These are phyloP conservation scores for Xylaria sp. DNA, from an alignment of 2,329 filamentous ascomycete species.

Conservation along the genomic window DNA sequence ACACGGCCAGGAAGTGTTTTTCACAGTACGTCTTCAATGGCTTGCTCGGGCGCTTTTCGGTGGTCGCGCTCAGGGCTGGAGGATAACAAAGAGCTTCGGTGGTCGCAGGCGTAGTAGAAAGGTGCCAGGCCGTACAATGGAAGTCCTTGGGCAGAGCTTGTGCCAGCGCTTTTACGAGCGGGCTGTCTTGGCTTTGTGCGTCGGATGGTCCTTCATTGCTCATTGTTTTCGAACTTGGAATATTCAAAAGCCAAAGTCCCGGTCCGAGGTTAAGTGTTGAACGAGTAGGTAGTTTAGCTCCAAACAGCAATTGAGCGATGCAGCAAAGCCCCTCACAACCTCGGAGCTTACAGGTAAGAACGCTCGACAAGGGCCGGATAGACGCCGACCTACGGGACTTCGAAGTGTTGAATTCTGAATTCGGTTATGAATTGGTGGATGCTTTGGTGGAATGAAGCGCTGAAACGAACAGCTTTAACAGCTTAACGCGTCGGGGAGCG, in stretches of 20 bases:
- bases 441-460: background rate
- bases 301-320: background rate
- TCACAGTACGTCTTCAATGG: slow-evolving; percentile 76
- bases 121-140: slow-evolving; percentile 79
- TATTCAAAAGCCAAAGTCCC: background rate
- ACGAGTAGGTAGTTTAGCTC: background rate
- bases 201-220: slow-evolving; percentile 26
- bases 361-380: background rate
- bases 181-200: slow-evolving; percentile 39
- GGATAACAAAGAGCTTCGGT: slow-evolving; percentile 82
- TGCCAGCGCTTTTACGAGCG: slow-evolving; percentile 56
- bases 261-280: background rate
- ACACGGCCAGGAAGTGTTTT: slow-evolving; percentile 75
- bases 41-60: slow-evolving; percentile 51
- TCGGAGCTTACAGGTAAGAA: background rate
- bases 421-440: background rate
- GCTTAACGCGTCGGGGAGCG: background rate
- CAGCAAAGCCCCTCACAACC: background rate
- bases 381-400: background rate
- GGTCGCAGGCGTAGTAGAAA: slow-evolving; percentile 83
- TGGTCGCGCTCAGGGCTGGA: slow-evolving; percentile 64
- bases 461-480: too few species aligned
- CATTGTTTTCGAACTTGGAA: slow-evolving; percentile 30
- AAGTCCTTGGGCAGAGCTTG: slow-evolving; percentile 63
- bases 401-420: background rate